Conservation (phyloP, 2,329 filamentous ascomycete species). For the Teratosphaeria gauchensis region DNA sequence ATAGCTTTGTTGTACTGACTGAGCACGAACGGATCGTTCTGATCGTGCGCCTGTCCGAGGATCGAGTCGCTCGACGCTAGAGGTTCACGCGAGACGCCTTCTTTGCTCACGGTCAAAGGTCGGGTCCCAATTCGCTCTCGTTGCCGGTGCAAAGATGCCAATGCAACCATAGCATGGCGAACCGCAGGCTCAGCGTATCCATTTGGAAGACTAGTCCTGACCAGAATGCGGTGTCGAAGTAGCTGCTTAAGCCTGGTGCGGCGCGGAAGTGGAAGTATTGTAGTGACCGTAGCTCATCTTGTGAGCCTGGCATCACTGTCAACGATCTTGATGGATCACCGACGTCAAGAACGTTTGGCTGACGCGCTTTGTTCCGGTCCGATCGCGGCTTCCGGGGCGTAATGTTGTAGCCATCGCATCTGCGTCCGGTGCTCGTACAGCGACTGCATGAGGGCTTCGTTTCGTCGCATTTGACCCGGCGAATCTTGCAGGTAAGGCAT, state of each 20-base stretch:
- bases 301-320: not conserved
- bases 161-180: too few species aligned
- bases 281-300: slow-evolving; percentile 8
- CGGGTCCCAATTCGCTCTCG: too few species aligned
- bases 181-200: not conserved
- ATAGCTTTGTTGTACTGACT: too few species aligned
- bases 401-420: slow-evolving; percentile 12
- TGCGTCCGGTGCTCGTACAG: slow-evolving; percentile 34
- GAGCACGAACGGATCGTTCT: too few species aligned
- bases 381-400: slow-evolving; percentile 5
- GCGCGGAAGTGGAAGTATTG: slow-evolving; percentile 19
- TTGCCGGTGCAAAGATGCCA: too few species aligned
- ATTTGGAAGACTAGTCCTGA: slow-evolving; percentile 15
- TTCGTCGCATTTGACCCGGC: slow-evolving; percentile 26
- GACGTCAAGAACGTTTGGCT: not conserved
- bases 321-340: not conserved
- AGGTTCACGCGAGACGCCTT: too few species aligned
- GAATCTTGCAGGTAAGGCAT: slow-evolving; percentile 6
- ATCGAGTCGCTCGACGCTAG: too few species aligned
- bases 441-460: slow-evolving; percentile 43
- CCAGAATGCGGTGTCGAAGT: slow-evolving; percentile 20
- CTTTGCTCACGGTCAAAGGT: too few species aligned
- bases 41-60: too few species aligned
- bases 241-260: slow-evolving; percentile 11
- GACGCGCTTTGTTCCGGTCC: not conserved